These are phyloP conservation scores for Monosporozyma unispora DNA, from an alignment of 805 yeast species.

Conservation along the genomic window DNA sequence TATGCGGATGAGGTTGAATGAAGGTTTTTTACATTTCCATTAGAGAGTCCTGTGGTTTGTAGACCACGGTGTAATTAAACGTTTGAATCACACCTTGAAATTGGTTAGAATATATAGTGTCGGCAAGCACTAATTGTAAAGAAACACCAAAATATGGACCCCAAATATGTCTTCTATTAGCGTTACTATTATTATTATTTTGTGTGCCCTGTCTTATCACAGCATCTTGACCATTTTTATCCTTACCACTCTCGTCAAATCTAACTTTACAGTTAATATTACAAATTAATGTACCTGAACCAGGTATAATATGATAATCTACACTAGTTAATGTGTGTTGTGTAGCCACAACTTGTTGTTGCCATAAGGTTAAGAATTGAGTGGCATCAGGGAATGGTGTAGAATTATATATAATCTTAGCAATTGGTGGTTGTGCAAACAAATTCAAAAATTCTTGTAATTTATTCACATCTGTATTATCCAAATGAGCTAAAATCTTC, in stretches of 20 bases:
- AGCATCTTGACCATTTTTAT: conserved; percentile 55
- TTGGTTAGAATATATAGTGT: conserved; percentile 31
- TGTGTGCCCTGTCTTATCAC: conserved; percentile 31
- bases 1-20: background rate
- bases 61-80: conserved; percentile 58
- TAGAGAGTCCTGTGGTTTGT: conserved; percentile 33
- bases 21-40: conserved; percentile 2
- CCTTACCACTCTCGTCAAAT: conserved; percentile 69
- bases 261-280: conserved; percentile 50
- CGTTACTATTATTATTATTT: conserved; percentile 8
- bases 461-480: conserved; percentile 26
- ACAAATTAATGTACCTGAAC: conserved; percentile 46
- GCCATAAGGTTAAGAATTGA: conserved; percentile 27
- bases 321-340: conserved; percentile 55
- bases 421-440: conserved; percentile 11
- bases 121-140: conserved; percentile 49
- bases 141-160: conserved; percentile 66
- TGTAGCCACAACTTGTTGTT: conserved; percentile 32
- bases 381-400: conserved; percentile 24
- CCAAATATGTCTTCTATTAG: conserved; percentile 44
- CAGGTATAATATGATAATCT: conserved; percentile 62
- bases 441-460: conserved; percentile 22
- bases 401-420: conserved; percentile 26
- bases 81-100: conserved; percentile 39
- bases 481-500: conserved; percentile 29